Percentiles rank a stretch among this genome's conserved stretches.
Conservation (phyloP, 306 rosid species). For the Mimosa bimucronata region DNA sequence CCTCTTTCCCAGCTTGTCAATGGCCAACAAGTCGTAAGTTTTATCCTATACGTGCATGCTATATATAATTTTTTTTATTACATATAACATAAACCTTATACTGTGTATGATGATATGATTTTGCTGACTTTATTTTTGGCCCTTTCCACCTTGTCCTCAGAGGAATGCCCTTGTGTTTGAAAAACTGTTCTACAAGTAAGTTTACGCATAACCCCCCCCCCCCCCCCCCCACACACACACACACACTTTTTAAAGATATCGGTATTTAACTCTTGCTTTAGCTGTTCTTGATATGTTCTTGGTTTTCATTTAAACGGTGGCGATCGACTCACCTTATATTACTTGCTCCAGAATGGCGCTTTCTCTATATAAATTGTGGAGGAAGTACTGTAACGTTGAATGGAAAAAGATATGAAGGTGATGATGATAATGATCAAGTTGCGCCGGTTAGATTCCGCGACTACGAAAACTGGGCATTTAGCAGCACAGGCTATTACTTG, state of each 20-base stretch:
- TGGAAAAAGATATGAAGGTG: conserved; percentile 5
- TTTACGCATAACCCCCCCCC: conserved; percentile 8
- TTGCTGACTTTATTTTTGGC: conserved; percentile 30
- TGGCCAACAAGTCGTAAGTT: conserved; percentile 41
- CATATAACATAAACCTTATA: background rate
- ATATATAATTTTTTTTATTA: background rate
- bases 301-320: background rate
- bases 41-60: background rate
- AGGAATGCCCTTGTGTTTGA: conserved; percentile 53
- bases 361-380: conserved; percentile 47
- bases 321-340: background rate
- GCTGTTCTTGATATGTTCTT: no score
- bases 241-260: background rate
- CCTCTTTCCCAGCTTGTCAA: conserved; percentile 48
- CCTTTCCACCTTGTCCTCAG: conserved; percentile 40
- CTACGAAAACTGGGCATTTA: conserved; percentile 51
- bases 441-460: conserved; percentile 5
- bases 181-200: conserved; percentile 53
- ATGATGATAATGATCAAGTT: background rate
- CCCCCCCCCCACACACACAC: no score
- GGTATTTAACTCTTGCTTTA: conserved; percentile 8
- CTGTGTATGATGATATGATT: no score
- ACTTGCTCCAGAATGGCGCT: background rate
- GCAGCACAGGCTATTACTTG: conserved; percentile 55
- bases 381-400: background rate